phyloP scores from a whole-genome alignment of 768 basidiomycete species.

The Leccinum longicurvipes region DNA sequence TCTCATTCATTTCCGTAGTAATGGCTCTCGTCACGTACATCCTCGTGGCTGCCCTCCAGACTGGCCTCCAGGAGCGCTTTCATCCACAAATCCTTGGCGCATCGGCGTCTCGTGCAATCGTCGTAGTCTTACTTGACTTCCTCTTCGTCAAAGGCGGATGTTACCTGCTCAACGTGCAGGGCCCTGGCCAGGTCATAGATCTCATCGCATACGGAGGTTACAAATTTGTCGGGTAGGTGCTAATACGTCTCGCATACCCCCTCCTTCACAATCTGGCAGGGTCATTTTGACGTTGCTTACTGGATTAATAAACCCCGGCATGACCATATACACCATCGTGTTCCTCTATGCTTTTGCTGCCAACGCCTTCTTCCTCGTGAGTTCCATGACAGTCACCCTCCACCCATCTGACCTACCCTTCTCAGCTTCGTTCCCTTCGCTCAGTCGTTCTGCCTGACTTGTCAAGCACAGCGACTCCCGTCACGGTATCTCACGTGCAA shows the following conservation, averaged over 20 bases:
- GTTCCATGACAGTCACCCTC: constrained; percentile 20
- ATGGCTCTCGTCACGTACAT: constrained; percentile 98
- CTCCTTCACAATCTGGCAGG: constrained; percentile 37
- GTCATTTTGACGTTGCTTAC: constrained; percentile 81
- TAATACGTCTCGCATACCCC: background rate
- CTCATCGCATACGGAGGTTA: constrained; percentile 93
- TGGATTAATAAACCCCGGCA: constrained; percentile 59
- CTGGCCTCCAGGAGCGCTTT: constrained; percentile 80
- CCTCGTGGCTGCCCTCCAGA: constrained; percentile 79
- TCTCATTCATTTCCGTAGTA: constrained; percentile 41
- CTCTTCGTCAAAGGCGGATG: constrained; percentile 86
- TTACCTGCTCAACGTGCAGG: constrained; percentile 87
- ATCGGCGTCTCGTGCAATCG: constrained; percentile 78
- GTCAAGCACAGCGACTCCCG: constrained; percentile 40
- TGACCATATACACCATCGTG: constrained; percentile 60
- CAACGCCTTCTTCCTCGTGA: constrained; percentile 90
- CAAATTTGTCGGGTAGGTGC: constrained; percentile 88
- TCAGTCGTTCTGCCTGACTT: constrained; percentile 86
- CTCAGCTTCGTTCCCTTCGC: constrained; percentile 88
- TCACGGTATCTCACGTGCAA: constrained; percentile 72
- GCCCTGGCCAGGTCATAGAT: constrained; percentile 68
- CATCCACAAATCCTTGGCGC: constrained; percentile 88
- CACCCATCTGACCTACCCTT: background rate
- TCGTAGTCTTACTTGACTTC: constrained; percentile 86
- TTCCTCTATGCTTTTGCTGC: constrained; percentile 87